These are phyloP conservation scores for Dioszegia hungarica DNA, from an alignment of 768 basidiomycete species.

Conservation along the genomic window DNA sequence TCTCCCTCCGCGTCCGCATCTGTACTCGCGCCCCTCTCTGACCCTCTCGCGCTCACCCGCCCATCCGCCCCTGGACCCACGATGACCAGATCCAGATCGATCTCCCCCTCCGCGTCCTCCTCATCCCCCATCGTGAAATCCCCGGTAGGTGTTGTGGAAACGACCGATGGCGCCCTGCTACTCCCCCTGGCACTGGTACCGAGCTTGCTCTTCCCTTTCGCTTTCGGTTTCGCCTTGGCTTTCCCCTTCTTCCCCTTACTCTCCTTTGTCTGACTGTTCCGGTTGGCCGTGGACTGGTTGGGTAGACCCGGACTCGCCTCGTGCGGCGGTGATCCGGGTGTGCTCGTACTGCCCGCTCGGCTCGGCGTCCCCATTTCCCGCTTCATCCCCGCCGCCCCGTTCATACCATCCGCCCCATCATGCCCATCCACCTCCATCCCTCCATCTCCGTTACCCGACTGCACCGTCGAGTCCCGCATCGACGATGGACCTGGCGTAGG, in stretches of 20 bases:
- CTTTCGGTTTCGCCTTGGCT: background rate
- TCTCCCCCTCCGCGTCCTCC: background rate
- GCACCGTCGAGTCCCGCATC: too few relatives aligned
- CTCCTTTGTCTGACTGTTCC: background rate
- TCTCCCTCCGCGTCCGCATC: background rate
- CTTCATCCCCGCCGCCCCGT: background rate
- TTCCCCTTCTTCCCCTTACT: background rate
- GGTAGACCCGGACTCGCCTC: too few relatives aligned
- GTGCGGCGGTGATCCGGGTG: too few relatives aligned
- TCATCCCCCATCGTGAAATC: background rate
- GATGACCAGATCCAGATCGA: background rate
- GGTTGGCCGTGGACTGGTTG: too few relatives aligned
- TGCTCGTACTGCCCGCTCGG: too few relatives aligned
- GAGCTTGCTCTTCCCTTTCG: background rate
- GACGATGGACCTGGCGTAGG: too few relatives aligned
- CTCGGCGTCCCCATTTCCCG: background rate
- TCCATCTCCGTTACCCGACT: too few relatives aligned
- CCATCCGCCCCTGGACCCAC: background rate
- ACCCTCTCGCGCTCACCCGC: background rate
- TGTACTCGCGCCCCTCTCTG: background rate
- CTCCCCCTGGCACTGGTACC: too few relatives aligned
- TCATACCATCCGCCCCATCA: too few relatives aligned
- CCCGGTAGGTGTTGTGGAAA: too few relatives aligned
- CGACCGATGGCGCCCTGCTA: too few relatives aligned
- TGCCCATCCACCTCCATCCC: too few relatives aligned